Percentiles rank a stretch among this genome's conserved stretches.
Evolutionary conservation across 2,329 filamentous ascomycete species (phyloP).

Genomic region (Hypocreales sp.): DNA sequence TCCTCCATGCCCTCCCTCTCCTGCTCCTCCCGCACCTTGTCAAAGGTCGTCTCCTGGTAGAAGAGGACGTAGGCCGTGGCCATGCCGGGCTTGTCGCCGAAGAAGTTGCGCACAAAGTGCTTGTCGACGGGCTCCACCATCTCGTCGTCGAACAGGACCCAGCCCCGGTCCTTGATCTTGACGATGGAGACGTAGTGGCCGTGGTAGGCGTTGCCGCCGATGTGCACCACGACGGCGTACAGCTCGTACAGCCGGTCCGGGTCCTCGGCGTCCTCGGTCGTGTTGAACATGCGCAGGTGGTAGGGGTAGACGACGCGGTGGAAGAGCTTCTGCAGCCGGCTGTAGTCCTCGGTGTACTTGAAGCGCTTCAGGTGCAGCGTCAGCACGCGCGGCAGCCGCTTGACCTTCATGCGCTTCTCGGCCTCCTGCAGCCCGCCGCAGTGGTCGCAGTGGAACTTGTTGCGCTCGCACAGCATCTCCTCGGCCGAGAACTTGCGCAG

Average conservation of each 20-base stretch:
- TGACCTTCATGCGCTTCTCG: slow-evolving; percentile 99
- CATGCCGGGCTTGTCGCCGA: slow-evolving; percentile 79
- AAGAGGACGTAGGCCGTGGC: slow-evolving; percentile 96
- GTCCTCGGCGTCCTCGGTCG: slow-evolving; percentile 86
- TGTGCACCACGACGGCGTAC: slow-evolving; percentile 94
- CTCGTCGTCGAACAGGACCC: slow-evolving; percentile 94
- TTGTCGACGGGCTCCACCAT: slow-evolving; percentile 98
- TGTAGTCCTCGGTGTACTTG: slow-evolving; percentile 95
- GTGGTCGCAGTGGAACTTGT: slow-evolving; percentile 98
- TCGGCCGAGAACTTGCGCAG: slow-evolving; percentile 92
- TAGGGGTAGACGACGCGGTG: slow-evolving; percentile 96
- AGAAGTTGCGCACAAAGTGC: slow-evolving; percentile 91
- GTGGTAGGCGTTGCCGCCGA: slow-evolving; percentile 91
- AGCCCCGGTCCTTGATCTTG: slow-evolving; percentile 90
- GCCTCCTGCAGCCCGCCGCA: slow-evolving; percentile 94
- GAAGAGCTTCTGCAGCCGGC: slow-evolving; percentile 87
- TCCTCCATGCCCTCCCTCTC: slow-evolving; percentile 62
- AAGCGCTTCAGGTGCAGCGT: slow-evolving; percentile 92
- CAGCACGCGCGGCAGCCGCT: slow-evolving; percentile 78
- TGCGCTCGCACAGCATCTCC: slow-evolving; percentile 95
- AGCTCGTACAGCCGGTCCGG: slow-evolving; percentile 90
- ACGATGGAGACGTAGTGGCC: slow-evolving; percentile 97
- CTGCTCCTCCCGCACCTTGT: slow-evolving; percentile 59
- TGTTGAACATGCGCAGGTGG: slow-evolving; percentile 92
- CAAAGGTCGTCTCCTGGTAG: slow-evolving; percentile 77